Conservation (phyloP, 2,329 filamentous ascomycete species). For the Phoma sp. region DNA sequence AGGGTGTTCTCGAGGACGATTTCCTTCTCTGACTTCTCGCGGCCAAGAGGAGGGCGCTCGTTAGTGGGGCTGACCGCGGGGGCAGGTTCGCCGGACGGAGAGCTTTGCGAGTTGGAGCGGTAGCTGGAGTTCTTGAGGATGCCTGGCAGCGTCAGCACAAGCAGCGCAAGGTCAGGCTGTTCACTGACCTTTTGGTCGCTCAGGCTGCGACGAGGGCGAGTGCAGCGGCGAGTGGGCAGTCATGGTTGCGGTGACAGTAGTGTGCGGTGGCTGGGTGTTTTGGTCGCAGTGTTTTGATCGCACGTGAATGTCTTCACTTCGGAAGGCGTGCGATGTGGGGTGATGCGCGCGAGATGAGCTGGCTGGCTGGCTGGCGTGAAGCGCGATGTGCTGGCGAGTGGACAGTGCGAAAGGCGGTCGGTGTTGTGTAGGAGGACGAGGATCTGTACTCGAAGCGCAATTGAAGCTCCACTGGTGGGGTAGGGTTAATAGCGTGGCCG, state of each 20-base stretch:
- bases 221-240: slow-evolving; percentile 45
- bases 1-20: slow-evolving; percentile 93
- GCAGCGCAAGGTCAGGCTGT: background rate
- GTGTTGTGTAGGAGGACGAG: slow-evolving; percentile 5
- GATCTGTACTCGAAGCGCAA: slow-evolving; percentile 15
- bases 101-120: slow-evolving; percentile 54
- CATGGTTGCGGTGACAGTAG: slow-evolving; percentile 30
- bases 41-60: slow-evolving; percentile 52
- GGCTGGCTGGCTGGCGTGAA: background rate
- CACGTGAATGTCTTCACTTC: slow-evolving; percentile 13
- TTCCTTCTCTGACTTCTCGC: slow-evolving; percentile 76
- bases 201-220: slow-evolving; percentile 44
- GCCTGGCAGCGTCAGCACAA: slow-evolving; percentile 59
- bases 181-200: slow-evolving; percentile 54
- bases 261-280: slow-evolving; percentile 9
- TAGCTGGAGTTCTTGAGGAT: slow-evolving; percentile 88
- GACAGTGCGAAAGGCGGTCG: slow-evolving; percentile 1
- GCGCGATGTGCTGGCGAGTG: background rate
- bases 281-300: slow-evolving; percentile 6
- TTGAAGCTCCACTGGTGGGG: slow-evolving; percentile 14
- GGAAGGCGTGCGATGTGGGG: slow-evolving; percentile 7
- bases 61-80: slow-evolving; percentile 40
- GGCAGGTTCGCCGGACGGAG: slow-evolving; percentile 52
- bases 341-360: slow-evolving; percentile 3
- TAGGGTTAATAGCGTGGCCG: slow-evolving; percentile 8